Percentiles rank a stretch among this genome's conserved stretches.
phyloP scores from a whole-genome alignment of 2,329 filamentous ascomycete species.

The Xylaria polymorpha region DNA sequence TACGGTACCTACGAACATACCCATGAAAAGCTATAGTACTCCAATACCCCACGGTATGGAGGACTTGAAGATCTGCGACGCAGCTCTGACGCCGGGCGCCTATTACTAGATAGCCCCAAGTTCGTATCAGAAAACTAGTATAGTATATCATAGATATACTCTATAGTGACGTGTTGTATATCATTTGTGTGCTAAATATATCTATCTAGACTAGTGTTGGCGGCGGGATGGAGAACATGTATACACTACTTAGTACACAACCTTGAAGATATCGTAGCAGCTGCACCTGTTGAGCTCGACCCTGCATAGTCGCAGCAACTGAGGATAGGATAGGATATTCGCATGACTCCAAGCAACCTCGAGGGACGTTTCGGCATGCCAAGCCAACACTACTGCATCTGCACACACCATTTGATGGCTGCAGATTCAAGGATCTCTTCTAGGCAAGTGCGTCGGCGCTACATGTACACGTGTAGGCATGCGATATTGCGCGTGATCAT shows the following conservation, averaged over 20 bases:
- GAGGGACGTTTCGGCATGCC: slow-evolving; percentile 11
- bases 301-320: not conserved
- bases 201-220: not conserved
- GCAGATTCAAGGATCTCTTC: slow-evolving; percentile 19
- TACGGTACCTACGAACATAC: no score
- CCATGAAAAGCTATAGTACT: not conserved
- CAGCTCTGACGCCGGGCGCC: not conserved
- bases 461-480: slow-evolving; percentile 9
- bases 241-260: not conserved
- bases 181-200: no score
- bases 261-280: not conserved
- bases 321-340: no score
- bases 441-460: slow-evolving; percentile 17
- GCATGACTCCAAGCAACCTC: not conserved
- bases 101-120: not conserved
- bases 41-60: not conserved
- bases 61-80: slow-evolving; percentile 18
- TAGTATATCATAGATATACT: not conserved
- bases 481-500: slow-evolving; percentile 10
- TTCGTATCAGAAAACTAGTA: not conserved
- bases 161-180: not conserved
- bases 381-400: slow-evolving; percentile 32
- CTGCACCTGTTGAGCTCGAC: not conserved
- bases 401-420: slow-evolving; percentile 27
- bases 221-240: slow-evolving; percentile 1